phyloP scores from a whole-genome alignment of 441 rosid species.

The Lagerstroemia fauriei region DNA sequence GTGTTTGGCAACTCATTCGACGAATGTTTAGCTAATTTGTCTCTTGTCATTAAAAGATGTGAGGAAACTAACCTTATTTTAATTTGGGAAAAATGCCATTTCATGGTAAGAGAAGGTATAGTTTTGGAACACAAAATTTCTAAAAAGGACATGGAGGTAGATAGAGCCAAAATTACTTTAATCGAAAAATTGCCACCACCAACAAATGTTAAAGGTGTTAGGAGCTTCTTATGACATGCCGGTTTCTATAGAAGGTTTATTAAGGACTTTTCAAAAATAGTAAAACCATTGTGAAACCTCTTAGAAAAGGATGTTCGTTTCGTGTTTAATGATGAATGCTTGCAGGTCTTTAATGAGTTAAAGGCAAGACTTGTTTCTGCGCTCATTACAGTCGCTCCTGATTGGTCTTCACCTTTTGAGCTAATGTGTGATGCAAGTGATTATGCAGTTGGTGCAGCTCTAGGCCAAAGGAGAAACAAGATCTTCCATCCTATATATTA shows the following conservation, averaged over 20 bases:
- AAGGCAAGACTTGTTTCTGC: background rate
- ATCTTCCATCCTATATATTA: background rate
- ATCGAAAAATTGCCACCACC: background rate
- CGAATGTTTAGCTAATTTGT: background rate
- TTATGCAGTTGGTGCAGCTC: background rate
- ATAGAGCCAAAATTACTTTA: background rate
- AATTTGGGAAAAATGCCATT: background rate
- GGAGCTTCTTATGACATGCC: background rate
- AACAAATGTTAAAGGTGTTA: background rate
- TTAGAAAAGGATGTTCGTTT: background rate
- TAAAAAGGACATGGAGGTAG: background rate
- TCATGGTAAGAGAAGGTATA: background rate
- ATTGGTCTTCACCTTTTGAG: background rate
- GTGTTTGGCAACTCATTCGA: background rate
- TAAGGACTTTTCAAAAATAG: background rate
- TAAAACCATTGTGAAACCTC: background rate
- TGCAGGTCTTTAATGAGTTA: background rate
- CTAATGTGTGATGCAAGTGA: constrained; percentile 1
- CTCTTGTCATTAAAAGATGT: no score
- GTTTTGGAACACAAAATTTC: background rate
- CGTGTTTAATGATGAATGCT: background rate
- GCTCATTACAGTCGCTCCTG: background rate
- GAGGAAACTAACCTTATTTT: background rate
- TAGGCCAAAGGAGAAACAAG: background rate
- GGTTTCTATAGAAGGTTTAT: background rate